These are phyloP conservation scores for Trichophyton schoenleinii DNA, from an alignment of 2,329 filamentous ascomycete species.

Conservation along the genomic window DNA sequence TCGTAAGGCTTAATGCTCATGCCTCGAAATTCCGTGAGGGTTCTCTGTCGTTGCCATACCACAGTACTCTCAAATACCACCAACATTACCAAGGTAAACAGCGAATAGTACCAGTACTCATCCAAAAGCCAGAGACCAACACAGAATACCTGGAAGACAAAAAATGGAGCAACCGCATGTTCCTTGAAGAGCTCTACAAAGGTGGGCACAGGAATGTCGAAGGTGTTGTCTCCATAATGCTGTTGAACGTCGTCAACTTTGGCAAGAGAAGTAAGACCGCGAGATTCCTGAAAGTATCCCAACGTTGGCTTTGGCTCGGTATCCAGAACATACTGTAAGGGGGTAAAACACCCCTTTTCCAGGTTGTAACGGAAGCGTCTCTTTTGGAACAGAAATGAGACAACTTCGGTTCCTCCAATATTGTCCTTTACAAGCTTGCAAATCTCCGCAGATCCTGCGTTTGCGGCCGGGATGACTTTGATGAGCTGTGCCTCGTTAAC, in stretches of 20 bases:
- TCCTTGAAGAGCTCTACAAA: slow-evolving; percentile 96
- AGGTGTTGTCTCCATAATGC: slow-evolving; percentile 91
- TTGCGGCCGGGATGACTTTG: slow-evolving; percentile 81
- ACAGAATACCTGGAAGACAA: slow-evolving; percentile 98
- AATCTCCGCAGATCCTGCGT: slow-evolving; percentile 81
- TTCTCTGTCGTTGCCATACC: slow-evolving; percentile 96
- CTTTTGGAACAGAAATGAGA: slow-evolving; percentile 96
- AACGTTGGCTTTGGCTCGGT: slow-evolving; percentile 69
- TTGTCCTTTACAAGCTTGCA: slow-evolving; percentile 67
- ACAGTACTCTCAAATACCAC: slow-evolving; percentile 96
- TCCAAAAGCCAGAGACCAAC: slow-evolving; percentile 97
- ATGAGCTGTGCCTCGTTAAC: slow-evolving; percentile 70
- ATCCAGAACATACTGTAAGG: slow-evolving; percentile 74
- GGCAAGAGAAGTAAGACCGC: slow-evolving; percentile 59
- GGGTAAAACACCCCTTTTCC: slow-evolving; percentile 61
- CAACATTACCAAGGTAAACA: slow-evolving; percentile 98
- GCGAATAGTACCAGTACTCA: slow-evolving; percentile 99
- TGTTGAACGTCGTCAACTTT: slow-evolving; percentile 72
- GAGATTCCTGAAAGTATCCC: slow-evolving; percentile 63
- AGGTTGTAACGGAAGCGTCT: slow-evolving; percentile 79
- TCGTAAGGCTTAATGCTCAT: slow-evolving; percentile 99
- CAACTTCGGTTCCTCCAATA: slow-evolving; percentile 58
- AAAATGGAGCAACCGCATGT: slow-evolving; percentile 96
- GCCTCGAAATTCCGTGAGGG: slow-evolving; percentile 87
- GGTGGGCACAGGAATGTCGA: slow-evolving; percentile 93